These are phyloP conservation scores for Ophiostoma quercus DNA, from an alignment of 2,329 filamentous ascomycete genomes.

Conservation along the genomic window DNA sequence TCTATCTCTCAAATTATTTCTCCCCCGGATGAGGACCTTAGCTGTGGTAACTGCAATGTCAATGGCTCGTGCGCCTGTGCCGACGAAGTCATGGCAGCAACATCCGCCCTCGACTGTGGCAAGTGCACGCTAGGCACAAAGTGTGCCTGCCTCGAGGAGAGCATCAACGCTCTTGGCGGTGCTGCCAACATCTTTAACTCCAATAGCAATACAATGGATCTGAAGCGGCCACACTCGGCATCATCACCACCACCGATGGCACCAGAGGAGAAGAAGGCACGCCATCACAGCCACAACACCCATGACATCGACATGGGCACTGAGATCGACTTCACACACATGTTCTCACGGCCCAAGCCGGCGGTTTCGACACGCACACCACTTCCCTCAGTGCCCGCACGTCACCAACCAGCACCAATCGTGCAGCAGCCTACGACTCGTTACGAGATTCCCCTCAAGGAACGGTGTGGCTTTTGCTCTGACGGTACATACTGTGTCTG, in stretches of 20 bases:
- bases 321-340: constrained; percentile 69
- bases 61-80: constrained; percentile 54
- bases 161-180: constrained; percentile 34
- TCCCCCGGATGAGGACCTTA: constrained; percentile 45
- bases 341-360: constrained; percentile 50
- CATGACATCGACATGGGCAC: constrained; percentile 39
- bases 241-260: constrained; percentile 38
- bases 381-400: constrained; percentile 29
- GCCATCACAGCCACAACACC: constrained; percentile 33
- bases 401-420: constrained; percentile 15
- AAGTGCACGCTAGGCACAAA: constrained; percentile 58
- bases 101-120: constrained; percentile 55
- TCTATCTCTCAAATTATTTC: constrained; percentile 56
- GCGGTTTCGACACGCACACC: constrained; percentile 23
- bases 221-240: constrained; percentile 45
- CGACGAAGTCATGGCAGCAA: constrained; percentile 51
- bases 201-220: constrained; percentile 29
- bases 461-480: constrained; percentile 76
- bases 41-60: constrained; percentile 54
- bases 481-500: constrained; percentile 79
- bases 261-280: constrained; percentile 53
- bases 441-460: constrained; percentile 47
- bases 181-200: constrained; percentile 27
- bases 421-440: constrained; percentile 25
- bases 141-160: constrained; percentile 57